Evolutionary conservation across 2,329 filamentous ascomycete genomes (phyloP), one percentile per base, ranked within the genome.

Genomic region (Aspergillus ibericus): DNA sequence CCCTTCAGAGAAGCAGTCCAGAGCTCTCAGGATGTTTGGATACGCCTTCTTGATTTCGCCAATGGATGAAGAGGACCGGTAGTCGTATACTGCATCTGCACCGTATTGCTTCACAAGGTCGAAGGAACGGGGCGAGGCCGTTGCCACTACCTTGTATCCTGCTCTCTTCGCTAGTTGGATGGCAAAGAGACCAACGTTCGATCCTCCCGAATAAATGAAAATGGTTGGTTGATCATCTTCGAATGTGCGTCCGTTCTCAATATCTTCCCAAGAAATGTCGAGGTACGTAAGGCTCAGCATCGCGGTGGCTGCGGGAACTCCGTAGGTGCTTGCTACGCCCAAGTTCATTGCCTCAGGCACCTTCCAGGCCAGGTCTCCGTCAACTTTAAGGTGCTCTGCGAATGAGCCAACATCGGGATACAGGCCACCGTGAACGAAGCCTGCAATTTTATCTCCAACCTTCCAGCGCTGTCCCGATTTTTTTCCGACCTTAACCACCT

Each of bases 401-500:
- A 47, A 47, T n/a, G 44, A 47, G 20, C 44, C 44, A 47, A 47
- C 44, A 4, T 47, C 44, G 44, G 44, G 44, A 16, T 47, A 47
- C 22, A 47, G 8, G 36, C 55, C 55, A 16, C 55, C 55, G 15
- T 57, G 55, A 5, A 53, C 48, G 13, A 42, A 52, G 25, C 55
- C 55, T 12, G 55, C 55, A n/a, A 52, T 44, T 12, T 36, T 35
- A n/a, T 57, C 55, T 13, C 55, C 55, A 15, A 36, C 18, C 25
- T 52, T 12, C 47, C 47, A 57, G 18, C 40, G 22, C 6, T 29
- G 12, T 18, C 27, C 27, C 8, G 36, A 49, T 9, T 27, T 20
- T 10, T 34, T 29, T 10, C 55, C 55, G 47, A 57, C 55, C 29
- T 29, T 15, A 10, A 15, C 47, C 16, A 85, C 79, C 2, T 78